A percentile compares a stretch with the other conserved stretches of the same genome.
Conservation (phyloP, 2,329 filamentous ascomycete species). For the Hypoxylon rubiginosum region DNA sequence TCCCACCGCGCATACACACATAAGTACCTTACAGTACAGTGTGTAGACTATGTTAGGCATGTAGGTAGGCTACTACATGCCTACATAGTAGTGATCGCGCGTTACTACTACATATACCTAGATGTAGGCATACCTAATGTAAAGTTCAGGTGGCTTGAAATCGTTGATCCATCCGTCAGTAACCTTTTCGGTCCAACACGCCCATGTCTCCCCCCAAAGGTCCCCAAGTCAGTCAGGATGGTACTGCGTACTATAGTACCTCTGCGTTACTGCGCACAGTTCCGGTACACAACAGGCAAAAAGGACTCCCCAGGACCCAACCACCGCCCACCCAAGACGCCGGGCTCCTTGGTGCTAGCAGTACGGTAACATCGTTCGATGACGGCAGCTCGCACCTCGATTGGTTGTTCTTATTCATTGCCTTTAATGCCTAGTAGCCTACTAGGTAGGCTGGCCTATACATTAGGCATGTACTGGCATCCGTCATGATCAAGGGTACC, state of each 20-base stretch:
- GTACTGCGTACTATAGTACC: constrained; percentile 11
- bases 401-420: constrained; percentile 25
- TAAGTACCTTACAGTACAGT: constrained; percentile 27
- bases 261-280: constrained; percentile 20
- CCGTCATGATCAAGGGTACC: not conserved
- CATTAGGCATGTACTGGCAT: not conserved
- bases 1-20: constrained; percentile 37
- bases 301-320: constrained; percentile 22
- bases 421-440: constrained; percentile 27
- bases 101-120: not conserved
- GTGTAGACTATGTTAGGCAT: constrained; percentile 9
- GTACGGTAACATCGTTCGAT: constrained; percentile 29
- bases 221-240: constrained; percentile 1
- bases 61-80: not conserved
- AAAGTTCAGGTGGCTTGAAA: not conserved
- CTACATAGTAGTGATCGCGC: not conserved
- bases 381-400: constrained; percentile 12
- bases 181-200: constrained; percentile 11
- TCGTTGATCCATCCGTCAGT: not conserved
- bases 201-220: not conserved
- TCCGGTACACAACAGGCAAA: constrained; percentile 33
- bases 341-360: constrained; percentile 31
- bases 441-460: constrained; percentile 6
- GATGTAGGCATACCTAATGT: not conserved
- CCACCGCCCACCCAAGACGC: constrained; percentile 32